Percentiles rank a stretch among this genome's conserved stretches.
Evolutionary conservation across 257 asterid genomes (phyloP).

Genomic region (Orobanche coerulescens): DNA sequence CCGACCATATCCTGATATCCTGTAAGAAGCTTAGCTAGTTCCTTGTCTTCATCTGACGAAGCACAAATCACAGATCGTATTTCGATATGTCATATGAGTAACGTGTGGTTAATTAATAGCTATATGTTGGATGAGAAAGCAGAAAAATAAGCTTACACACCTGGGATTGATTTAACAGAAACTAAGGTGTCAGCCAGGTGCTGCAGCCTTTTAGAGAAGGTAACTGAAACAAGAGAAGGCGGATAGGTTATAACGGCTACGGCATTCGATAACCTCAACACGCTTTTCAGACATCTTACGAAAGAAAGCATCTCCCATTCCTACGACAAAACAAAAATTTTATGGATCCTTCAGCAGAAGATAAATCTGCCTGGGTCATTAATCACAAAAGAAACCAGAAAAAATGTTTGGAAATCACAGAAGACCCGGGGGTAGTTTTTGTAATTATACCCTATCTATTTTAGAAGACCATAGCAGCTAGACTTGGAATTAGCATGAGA

Average conservation of each 20-base stretch:
- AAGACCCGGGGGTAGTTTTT: neutral
- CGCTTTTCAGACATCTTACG: conserved; percentile 64
- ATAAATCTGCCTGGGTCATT: neutral
- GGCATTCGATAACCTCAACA: conserved; percentile 65
- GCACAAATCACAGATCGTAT: conserved; percentile 13
- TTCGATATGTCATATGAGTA: neutral
- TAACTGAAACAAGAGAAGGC: conserved; percentile 68
- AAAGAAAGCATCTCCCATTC: conserved; percentile 86
- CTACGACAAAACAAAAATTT: conserved; percentile 30
- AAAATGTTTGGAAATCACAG: neutral
- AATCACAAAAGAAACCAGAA: neutral
- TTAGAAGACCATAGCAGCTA: neutral
- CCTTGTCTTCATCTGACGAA: conserved; percentile 86
- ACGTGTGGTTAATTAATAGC: neutral
- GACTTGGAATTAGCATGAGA: conserved; percentile 12
- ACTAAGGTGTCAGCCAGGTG: conserved; percentile 90
- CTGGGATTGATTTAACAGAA: conserved; percentile 87
- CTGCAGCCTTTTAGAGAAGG: conserved; percentile 73
- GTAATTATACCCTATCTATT: neutral
- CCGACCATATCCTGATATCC: conserved; percentile 97
- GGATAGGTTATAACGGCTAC: conserved; percentile 84
- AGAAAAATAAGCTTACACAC: conserved; percentile 28
- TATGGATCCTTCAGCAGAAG: conserved; percentile 8
- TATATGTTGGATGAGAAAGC: neutral
- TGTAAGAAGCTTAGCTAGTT: conserved; percentile 85